Base-by-base conservation (phyloP, 441 rosid genomes). In the Adansonia madagascariensis region DNA sequence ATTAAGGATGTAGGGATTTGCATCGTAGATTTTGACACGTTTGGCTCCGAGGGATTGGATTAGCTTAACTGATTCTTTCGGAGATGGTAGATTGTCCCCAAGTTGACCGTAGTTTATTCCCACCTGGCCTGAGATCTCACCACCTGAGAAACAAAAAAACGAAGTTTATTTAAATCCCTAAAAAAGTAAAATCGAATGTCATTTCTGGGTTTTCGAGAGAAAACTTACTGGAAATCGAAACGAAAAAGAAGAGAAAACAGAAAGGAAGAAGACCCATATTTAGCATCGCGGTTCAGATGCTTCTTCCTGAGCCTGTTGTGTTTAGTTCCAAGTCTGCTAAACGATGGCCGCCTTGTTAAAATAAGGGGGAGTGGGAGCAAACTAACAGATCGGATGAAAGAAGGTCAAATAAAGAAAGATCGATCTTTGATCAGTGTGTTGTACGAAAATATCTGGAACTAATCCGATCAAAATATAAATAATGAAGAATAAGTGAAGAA, bases 51-150 rank as follows among this genome's bases (percentile, higher is more conserved):
- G 88, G 18, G 89, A 87, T 83, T 87, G 81, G 75, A 91, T 85
- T 20, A 92, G 90, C 72, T 85, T 78, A 77, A 88, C 85, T 2
- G 99, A 86, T 39, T 80, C 74, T 5, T 82, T 1, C 6, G 94
- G 93, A 8, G 94, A 61, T 2, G 95, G 99, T 24, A 95, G 94
- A 82, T 94, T 85, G 90, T 89, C 82, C 0, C 99, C 97, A 3
- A 95, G 86, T 76, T 89, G 90, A 14, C 97, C 97, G 76, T 90
- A 95, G 95, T 91, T 91, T 4, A 95, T 31, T 7, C 98, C 98
- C 57, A 88, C 86, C 64, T 85, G 67, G 81, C 77, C 85, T 0
- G 97, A 89, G 82, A 91, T 77, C 80, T 87, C 87, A 6, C 89
- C 92, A 56, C 86, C 98, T 93, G 95, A 52, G 76, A 8, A 35